Conservation (phyloP, 495 filamentous ascomycete genomes). For the Sordaria brevicollis region DNA sequence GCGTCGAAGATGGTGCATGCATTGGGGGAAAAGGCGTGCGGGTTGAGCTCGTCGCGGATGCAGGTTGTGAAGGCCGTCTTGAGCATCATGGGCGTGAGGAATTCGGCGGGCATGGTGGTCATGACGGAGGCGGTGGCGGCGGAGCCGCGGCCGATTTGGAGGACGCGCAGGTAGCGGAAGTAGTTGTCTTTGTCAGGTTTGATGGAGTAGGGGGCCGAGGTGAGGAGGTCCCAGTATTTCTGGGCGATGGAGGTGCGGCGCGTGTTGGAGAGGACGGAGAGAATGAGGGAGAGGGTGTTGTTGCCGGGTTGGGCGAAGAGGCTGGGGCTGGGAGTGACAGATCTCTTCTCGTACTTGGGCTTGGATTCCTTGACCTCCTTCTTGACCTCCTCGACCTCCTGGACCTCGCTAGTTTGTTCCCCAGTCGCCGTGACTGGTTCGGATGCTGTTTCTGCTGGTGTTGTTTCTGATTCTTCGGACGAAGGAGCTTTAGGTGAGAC, state of each 20-base stretch:
- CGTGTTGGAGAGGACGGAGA: constrained; percentile 49
- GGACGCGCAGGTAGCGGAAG: constrained; percentile 53
- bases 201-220: constrained; percentile 36
- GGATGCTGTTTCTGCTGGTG: neutral
- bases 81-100: constrained; percentile 45
- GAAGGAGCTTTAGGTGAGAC: neutral
- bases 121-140: constrained; percentile 43
- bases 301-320: constrained; percentile 46
- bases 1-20: constrained; percentile 47
- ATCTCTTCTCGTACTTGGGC: neutral
- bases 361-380: neutral
- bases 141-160: constrained; percentile 54
- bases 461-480: neutral
- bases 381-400: too few species aligned
- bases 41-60: constrained; percentile 59
- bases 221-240: constrained; percentile 68
- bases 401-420: neutral
- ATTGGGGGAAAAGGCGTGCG: constrained; percentile 39
- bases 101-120: constrained; percentile 33
- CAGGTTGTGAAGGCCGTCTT: constrained; percentile 62
- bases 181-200: constrained; percentile 61
- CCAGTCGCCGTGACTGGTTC: neutral
- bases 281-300: constrained; percentile 57
- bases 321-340: neutral
- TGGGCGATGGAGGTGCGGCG: constrained; percentile 37